Evolutionary conservation across 306 rosid genomes (phyloP).

Genomic region (Trifolium dubium): DNA sequence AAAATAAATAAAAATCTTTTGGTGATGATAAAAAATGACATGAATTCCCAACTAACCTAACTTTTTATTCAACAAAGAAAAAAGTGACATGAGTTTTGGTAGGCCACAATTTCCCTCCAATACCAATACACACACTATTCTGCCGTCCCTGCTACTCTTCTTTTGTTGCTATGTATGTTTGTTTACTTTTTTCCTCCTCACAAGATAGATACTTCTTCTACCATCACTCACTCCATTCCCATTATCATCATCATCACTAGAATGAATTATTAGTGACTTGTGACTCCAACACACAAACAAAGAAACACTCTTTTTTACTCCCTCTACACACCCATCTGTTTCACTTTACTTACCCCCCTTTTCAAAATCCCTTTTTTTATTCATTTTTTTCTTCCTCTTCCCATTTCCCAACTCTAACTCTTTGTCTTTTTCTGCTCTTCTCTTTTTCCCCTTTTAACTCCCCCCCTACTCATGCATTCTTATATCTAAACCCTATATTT

Average conservation of each 20-base stretch:
- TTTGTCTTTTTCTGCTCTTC: constrained; percentile 33
- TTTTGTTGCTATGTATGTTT: constrained; percentile 33
- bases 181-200: not conserved
- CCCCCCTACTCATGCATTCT: constrained; percentile 51
- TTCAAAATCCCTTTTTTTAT: constrained; percentile 44
- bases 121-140: constrained; percentile 13
- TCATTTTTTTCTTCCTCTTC: constrained; percentile 10
- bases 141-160: constrained; percentile 34
- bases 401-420: constrained; percentile 45
- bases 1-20: too few relatives aligned
- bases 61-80: too few relatives aligned
- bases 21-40: too few relatives aligned
- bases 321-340: constrained; percentile 30
- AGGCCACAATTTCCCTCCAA: constrained; percentile 43
- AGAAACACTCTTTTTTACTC: constrained; percentile 11
- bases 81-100: constrained; percentile 35
- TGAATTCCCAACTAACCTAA: too few relatives aligned
- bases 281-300: not conserved
- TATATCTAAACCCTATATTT: constrained; percentile 90
- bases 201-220: constrained; percentile 21
- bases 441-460: constrained; percentile 19
- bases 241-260: not conserved
- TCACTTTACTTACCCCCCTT: constrained; percentile 39
- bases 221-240: not conserved
- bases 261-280: not conserved